A percentile compares a stretch with the other conserved stretches of the same genome.
phyloP scores from a whole-genome alignment of 2,329 filamentous ascomycete species.

The Geosmithia morbida region DNA sequence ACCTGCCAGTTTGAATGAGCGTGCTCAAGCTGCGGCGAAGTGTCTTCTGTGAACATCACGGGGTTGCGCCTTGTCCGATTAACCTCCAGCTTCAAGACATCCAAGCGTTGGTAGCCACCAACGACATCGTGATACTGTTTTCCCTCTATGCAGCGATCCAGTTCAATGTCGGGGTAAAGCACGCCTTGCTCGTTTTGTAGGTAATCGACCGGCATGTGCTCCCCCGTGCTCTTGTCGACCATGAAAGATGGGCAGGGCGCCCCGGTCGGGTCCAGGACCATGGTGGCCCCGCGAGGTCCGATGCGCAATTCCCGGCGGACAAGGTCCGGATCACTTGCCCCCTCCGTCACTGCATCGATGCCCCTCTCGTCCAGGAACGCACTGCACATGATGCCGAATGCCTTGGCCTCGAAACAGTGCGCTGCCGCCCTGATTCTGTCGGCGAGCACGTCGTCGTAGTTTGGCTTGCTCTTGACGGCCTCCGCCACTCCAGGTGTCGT shows the following conservation, averaged over 20 bases:
- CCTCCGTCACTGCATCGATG: slow-evolving; percentile 16
- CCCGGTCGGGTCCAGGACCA: slow-evolving; percentile 37
- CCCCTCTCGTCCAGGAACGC: slow-evolving; percentile 24
- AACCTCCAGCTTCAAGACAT: slow-evolving; percentile 37
- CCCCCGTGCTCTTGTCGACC: slow-evolving; percentile 7
- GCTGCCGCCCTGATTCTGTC: slow-evolving; percentile 36
- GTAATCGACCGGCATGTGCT: slow-evolving; percentile 13
- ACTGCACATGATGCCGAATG: slow-evolving; percentile 35
- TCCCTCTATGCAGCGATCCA: slow-evolving; percentile 33
- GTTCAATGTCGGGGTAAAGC: slow-evolving; percentile 34
- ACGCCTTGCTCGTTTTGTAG: slow-evolving; percentile 32
- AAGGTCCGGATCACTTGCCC: slow-evolving; percentile 11
- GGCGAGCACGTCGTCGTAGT: slow-evolving; percentile 39
- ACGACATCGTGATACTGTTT: slow-evolving; percentile 44
- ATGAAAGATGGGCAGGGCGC: slow-evolving; percentile 21
- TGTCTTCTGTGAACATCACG: slow-evolving; percentile 4
- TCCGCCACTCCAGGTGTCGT: neutral
- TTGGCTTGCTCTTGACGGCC: slow-evolving; percentile 5
- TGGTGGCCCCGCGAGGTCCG: slow-evolving; percentile 27
- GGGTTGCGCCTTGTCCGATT: slow-evolving; percentile 23
- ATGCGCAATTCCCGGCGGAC: slow-evolving; percentile 17
- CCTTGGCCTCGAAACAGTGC: slow-evolving; percentile 44
- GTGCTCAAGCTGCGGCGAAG: too few relatives aligned
- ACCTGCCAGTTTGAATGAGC: too few relatives aligned
- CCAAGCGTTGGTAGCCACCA: slow-evolving; percentile 38